phyloP scores from a whole-genome alignment of 2,329 filamentous ascomycete genomes.

The Talaromyces sp. region DNA sequence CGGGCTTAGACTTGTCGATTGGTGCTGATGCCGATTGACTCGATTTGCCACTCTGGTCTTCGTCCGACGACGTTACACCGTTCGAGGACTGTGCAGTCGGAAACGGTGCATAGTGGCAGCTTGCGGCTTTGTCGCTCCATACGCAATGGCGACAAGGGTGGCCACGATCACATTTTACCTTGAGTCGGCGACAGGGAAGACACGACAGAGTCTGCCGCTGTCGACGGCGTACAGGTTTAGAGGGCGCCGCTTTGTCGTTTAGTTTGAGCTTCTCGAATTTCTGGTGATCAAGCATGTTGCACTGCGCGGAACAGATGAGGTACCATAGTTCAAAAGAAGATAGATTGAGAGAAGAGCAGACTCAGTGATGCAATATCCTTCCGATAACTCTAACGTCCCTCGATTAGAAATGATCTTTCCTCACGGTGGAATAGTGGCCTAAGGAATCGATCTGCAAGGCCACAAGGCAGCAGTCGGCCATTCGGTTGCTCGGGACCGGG shows the following conservation, averaged over 20 bases:
- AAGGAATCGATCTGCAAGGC: not conserved
- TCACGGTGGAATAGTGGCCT: not conserved
- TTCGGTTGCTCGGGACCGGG: not conserved
- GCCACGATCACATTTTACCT: constrained; percentile 19
- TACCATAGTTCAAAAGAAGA: not conserved
- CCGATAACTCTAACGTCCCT: not conserved
- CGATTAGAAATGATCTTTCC: constrained; percentile 2
- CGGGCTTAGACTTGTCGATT: not conserved
- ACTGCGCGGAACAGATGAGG: not conserved
- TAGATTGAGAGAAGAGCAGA: not conserved
- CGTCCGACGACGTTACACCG: constrained; percentile 10
- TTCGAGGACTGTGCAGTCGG: constrained; percentile 1
- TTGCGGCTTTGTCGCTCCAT: constrained; percentile 19
- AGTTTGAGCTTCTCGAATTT: constrained; percentile 11
- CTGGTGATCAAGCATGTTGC: constrained; percentile 7
- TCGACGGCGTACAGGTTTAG: constrained; percentile 17
- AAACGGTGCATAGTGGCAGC: constrained; percentile 16
- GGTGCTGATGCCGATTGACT: not conserved
- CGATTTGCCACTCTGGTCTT: constrained; percentile 9
- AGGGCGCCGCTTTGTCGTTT: not conserved
- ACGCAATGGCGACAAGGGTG: constrained; percentile 18
- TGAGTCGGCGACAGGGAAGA: constrained; percentile 19
- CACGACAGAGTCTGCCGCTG: constrained; percentile 19
- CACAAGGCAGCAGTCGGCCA: not conserved
- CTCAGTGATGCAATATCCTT: not conserved